Base-by-base conservation (phyloP, 352 stramenopile genomes). In the Globisporangium emineosum region DNA sequence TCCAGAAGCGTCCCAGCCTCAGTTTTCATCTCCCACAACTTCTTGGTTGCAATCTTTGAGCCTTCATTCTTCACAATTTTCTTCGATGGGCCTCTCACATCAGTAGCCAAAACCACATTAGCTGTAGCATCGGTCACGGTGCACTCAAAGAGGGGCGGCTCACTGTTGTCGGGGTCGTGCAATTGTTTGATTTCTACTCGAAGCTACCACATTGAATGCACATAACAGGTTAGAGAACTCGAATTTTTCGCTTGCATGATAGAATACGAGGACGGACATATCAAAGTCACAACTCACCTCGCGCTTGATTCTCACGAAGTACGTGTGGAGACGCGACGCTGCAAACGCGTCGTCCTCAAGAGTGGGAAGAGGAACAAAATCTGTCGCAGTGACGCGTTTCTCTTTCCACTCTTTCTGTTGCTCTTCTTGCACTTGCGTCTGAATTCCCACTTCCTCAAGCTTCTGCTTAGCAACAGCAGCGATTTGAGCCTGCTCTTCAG, bases 21-120 rank as follows among this genome's bases (percentile, higher is more conserved):
- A 55, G 79, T 75, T 56, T 97, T 97, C 37, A 80, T 73, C 40
- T 85, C 72, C 70, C 89, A 89, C 0, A 97, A 64, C 58, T 87
- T 93, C 45, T 94, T 77, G 42, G 90, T 89, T 7, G 74, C 79
- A 25, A 73, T 62, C 73, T 83, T 85, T 19, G 75, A 76, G 1
- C 82, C 81, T 5, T 89, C 75, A 17, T 88, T 90, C 64, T 96
- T 90, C 8, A 72, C 82, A 4, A 70, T 25, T 45, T 91, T 92
- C 72, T 96, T 92, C 0, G 81, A 92, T 1, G 59, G 37, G 0
- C 52, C 86, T 57, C 78, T 71, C 1, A 98, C 62, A 17, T 75
- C 74, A 37, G 75, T 57, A 15, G 76, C 80, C 10, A 93, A 70
- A 0, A 78, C 60, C 5, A 72, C 58, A 0, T 68, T 67, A 4